Base-by-base conservation (phyloP, 1,284 basidiomycete species). In the Anthracocystis walkeri region DNA sequence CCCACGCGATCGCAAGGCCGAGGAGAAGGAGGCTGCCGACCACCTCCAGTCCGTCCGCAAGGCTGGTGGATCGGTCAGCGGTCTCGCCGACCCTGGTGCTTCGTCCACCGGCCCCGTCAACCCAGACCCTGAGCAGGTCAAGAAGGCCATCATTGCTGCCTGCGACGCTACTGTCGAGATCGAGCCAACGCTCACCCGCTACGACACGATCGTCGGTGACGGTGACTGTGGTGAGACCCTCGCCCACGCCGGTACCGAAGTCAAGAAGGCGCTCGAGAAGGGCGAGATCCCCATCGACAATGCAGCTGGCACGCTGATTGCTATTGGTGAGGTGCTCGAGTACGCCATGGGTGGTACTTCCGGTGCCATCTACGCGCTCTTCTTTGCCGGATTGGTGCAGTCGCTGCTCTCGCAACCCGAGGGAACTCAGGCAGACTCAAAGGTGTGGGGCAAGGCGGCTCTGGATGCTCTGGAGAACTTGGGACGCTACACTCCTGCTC, bases 331-430 rank as follows among this genome's bases (percentile, higher is more conserved):
- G 50, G 79, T 81, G 55, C 73, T 84, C 46, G 85, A 86, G 74
- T 75, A 75, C 21, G 82, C 74, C 48, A 87, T 86, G 86, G 86
- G 86, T 29, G 86, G 86, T 29, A 86, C 86, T 2, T 83, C 83
- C 31, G 86, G 86, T 41, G 86, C 86, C 14, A 87, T 90, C 53
- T 88, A 89, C 45, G 87, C 87, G 0, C 88, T 90, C 55, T 90
- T 88, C 84, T 87, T 90, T 65, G 88, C 88, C 8, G 82, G 85
- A 46, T 79, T 87, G 18, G 84, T 84, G 18, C 80, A 84, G 61
- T 78, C 78, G 51, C 71, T 86, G 35, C 61, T 80, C 18, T 64
- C 69, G 14, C 48, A 76, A 42, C 69, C 73, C 18, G 50, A 58
- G 40, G 79, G 76, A 38, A 63, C 58, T 27, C 50, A 66, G 46